A percentile compares a stretch with the other conserved stretches of the same genome.
Conservation (phyloP, 2,329 filamentous ascomycete species). For the Pseudogymnoascus sp. region DNA sequence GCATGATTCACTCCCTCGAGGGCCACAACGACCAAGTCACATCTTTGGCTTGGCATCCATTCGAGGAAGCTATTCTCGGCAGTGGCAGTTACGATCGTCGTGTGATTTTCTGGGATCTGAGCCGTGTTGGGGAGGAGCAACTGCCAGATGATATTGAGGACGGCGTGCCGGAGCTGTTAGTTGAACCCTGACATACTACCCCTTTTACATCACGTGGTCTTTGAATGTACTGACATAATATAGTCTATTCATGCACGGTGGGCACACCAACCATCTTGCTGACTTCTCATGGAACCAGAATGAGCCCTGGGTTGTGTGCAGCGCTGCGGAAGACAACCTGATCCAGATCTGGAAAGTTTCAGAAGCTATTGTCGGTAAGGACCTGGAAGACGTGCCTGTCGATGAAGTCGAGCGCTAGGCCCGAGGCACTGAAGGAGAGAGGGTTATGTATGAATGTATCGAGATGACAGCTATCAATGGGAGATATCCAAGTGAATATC, state of each 20-base stretch:
- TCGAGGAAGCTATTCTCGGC: constrained; percentile 78
- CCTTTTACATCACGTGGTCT: background rate
- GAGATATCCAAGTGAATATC: constrained; percentile 9
- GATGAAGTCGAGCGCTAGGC: constrained; percentile 63
- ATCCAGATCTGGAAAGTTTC: constrained; percentile 91
- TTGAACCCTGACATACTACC: constrained; percentile 21
- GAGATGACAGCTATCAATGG: background rate
- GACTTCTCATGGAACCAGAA: constrained; percentile 98
- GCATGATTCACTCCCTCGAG: constrained; percentile 83
- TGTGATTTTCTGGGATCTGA: constrained; percentile 94
- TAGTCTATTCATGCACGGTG: constrained; percentile 95
- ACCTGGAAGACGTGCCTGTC: constrained; percentile 65
- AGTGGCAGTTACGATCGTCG: constrained; percentile 89
- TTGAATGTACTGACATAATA: constrained; percentile 11
- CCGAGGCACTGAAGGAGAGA: background rate
- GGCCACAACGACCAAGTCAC: constrained; percentile 86
- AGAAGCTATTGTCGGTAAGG: constrained; percentile 71
- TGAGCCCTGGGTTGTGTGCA: constrained; percentile 93
- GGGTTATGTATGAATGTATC: constrained; percentile 1
- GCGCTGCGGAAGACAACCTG: constrained; percentile 92
- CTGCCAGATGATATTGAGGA: constrained; percentile 91
- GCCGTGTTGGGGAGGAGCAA: constrained; percentile 86
- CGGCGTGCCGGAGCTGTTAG: constrained; percentile 86
- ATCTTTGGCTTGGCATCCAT: constrained; percentile 89
- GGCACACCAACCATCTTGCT: constrained; percentile 91